Evolutionary conservation across 2,329 filamentous ascomycete genomes (phyloP).

Genomic region (Ophiostoma piceae): DNA sequence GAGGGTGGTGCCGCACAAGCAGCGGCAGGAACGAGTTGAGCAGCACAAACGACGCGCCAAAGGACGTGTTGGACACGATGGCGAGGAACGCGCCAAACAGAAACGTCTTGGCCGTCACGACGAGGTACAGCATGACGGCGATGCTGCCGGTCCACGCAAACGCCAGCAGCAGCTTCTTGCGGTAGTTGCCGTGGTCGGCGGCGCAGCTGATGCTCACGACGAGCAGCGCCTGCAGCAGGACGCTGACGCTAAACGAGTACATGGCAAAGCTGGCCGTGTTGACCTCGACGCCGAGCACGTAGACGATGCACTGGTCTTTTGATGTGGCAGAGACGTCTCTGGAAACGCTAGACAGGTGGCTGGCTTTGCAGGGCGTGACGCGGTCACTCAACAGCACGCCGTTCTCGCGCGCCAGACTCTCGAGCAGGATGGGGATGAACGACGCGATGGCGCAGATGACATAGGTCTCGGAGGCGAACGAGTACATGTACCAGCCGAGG

Average conservation of each 20-base stretch:
- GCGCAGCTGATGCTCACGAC: conserved; percentile 96
- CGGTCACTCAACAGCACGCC: conserved; percentile 79
- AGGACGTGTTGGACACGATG: conserved; percentile 86
- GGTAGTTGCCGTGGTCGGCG: conserved; percentile 87
- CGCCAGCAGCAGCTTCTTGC: conserved; percentile 78
- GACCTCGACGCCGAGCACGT: conserved; percentile 75
- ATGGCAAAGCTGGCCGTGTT: conserved; percentile 95
- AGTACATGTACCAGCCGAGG: conserved; percentile 91
- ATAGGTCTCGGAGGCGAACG: conserved; percentile 94
- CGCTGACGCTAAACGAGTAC: conserved; percentile 95
- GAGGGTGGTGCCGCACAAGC: conserved; percentile 78
- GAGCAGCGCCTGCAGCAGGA: conserved; percentile 79
- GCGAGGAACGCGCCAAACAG: conserved; percentile 76
- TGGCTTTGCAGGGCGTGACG: conserved; percentile 66
- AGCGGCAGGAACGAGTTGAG: conserved; percentile 92
- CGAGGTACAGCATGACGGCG: conserved; percentile 83
- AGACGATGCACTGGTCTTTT: conserved; percentile 69
- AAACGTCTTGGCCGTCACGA: conserved; percentile 69
- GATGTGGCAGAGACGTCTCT: neutral
- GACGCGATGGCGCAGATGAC: conserved; percentile 78
- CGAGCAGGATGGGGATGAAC: conserved; percentile 92
- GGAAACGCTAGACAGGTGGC: conserved; percentile 36
- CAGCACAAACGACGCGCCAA: conserved; percentile 90
- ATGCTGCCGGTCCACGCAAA: conserved; percentile 80
- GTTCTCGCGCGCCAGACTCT: conserved; percentile 87